Conservation (phyloP, 1,139 yeast species). For the Sugiyamaella pinicola region DNA sequence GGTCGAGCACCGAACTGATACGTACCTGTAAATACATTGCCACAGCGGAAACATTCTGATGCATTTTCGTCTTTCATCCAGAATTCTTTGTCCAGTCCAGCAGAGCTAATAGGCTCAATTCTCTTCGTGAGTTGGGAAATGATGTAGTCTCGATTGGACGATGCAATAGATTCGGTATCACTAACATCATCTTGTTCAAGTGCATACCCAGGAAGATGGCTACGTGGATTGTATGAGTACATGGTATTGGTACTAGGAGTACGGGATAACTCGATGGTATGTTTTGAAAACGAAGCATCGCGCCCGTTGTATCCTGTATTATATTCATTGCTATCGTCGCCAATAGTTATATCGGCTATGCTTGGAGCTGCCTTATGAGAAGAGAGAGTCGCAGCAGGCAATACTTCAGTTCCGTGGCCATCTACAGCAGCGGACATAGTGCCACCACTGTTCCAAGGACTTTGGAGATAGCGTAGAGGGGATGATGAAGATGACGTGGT, state of each 20-base stretch:
- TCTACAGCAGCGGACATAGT: background rate
- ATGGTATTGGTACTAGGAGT: constrained; percentile 32
- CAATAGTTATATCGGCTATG: constrained; percentile 22
- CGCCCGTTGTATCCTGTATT: background rate
- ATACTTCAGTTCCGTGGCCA: constrained; percentile 5
- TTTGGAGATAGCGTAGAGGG: constrained; percentile 17
- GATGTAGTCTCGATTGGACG: constrained; percentile 31
- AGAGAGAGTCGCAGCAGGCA: constrained; percentile 13
- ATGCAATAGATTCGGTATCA: constrained; percentile 37
- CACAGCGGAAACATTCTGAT: constrained; percentile 77
- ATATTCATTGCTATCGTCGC: constrained; percentile 17
- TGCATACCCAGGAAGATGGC: constrained; percentile 37
- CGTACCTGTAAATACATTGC: constrained; percentile 60
- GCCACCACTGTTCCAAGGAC: constrained; percentile 9
- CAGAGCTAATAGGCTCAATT: constrained; percentile 32
- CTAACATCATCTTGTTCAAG: constrained; percentile 36
- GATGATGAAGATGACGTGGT: constrained; percentile 8
- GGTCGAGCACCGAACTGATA: no score
- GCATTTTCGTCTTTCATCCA: constrained; percentile 95
- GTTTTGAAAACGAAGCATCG: constrained; percentile 10
- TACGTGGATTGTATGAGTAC: constrained; percentile 32
- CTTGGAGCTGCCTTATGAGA: constrained; percentile 28
- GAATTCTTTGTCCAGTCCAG: constrained; percentile 55
- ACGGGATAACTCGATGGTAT: constrained; percentile 27
- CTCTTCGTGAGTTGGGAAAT: constrained; percentile 25